A percentile compares a stretch with the other conserved stretches of the same genome.
Evolutionary conservation across 2,329 filamentous ascomycete genomes (phyloP).

Genomic region (Alternaria rosae): DNA sequence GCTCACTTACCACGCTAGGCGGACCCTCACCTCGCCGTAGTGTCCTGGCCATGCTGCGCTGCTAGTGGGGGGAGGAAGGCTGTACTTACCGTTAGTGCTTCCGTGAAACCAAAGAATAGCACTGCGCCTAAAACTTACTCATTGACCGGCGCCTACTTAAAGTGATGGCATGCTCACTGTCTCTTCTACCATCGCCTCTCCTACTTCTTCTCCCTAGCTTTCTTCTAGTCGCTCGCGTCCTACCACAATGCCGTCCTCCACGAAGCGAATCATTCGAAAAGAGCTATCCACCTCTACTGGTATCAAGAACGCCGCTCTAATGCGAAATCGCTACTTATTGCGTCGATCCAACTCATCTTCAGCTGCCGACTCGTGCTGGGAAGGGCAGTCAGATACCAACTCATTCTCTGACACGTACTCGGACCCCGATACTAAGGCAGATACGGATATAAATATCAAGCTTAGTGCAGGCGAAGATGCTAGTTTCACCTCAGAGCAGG

Average conservation of each 20-base stretch:
- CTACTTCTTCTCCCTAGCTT: slow-evolving; percentile 1
- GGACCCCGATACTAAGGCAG: slow-evolving; percentile 13
- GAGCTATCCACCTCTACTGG: neutral
- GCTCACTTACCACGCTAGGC: neutral
- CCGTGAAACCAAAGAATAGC: slow-evolving; percentile 3
- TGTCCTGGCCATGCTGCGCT: neutral
- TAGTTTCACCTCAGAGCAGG: neutral
- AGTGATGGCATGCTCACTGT: slow-evolving; percentile 12
- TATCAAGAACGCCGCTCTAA: neutral
- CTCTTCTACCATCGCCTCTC: slow-evolving; percentile 3
- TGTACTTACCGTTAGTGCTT: slow-evolving; percentile 2
- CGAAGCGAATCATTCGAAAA: slow-evolving; percentile 1
- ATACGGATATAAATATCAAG: slow-evolving; percentile 14
- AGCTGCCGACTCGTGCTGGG: slow-evolving; percentile 1
- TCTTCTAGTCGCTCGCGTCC: neutral
- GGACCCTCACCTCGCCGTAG: neutral
- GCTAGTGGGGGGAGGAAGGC: neutral
- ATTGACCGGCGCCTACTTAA: slow-evolving; percentile 13
- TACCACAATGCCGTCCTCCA: slow-evolving; percentile 4
- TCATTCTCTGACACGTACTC: slow-evolving; percentile 15
- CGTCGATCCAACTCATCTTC: slow-evolving; percentile 1
- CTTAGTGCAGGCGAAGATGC: slow-evolving; percentile 3
- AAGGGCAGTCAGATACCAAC: slow-evolving; percentile 7
- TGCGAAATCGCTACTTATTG: slow-evolving; percentile 4
- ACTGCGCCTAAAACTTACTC: slow-evolving; percentile 3